phyloP scores from a whole-genome alignment of 1,284 basidiomycete species.

The Cutaneotrichosporon sp. region DNA sequence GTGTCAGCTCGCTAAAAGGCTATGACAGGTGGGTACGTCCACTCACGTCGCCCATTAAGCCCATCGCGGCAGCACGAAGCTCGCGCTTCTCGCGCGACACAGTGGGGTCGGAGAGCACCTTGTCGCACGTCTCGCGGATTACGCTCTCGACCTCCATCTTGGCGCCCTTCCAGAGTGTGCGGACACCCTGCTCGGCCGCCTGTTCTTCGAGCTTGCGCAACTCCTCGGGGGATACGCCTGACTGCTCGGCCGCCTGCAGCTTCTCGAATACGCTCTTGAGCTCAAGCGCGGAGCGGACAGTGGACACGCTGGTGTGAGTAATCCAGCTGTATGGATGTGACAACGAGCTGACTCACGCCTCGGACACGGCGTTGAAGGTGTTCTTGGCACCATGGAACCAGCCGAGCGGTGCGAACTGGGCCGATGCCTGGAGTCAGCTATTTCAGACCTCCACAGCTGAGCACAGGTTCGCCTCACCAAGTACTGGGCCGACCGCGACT shows the following conservation, averaged over 20 bases:
- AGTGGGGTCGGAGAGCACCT: conserved; percentile 62
- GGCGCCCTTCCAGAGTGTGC: conserved; percentile 78
- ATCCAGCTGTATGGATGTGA: not conserved
- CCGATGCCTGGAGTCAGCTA: conserved; percentile 60
- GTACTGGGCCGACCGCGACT: conserved; percentile 67
- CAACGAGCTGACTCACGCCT: conserved; percentile 65
- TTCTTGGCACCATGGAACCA: conserved; percentile 94
- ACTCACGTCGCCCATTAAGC: conserved; percentile 77
- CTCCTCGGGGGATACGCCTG: conserved; percentile 81
- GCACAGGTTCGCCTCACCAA: conserved; percentile 28
- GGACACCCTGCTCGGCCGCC: conserved; percentile 89
- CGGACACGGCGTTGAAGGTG: conserved; percentile 88
- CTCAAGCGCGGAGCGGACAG: conserved; percentile 66
- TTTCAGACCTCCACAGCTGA: not conserved
- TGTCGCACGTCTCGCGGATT: conserved; percentile 88
- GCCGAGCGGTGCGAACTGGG: conserved; percentile 55
- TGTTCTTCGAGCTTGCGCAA: conserved; percentile 89
- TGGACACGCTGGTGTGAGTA: conserved; percentile 65
- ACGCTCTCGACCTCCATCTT: conserved; percentile 62
- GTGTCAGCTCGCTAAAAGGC: not conserved
- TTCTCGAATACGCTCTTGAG: conserved; percentile 94
- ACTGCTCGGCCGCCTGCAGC: conserved; percentile 85
- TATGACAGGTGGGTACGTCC: conserved; percentile 29
- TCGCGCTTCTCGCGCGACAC: conserved; percentile 61
- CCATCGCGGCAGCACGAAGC: conserved; percentile 75